Conservation (phyloP, 1,139 yeast genomes). For the Groenewaldozyma auringiensis region DNA sequence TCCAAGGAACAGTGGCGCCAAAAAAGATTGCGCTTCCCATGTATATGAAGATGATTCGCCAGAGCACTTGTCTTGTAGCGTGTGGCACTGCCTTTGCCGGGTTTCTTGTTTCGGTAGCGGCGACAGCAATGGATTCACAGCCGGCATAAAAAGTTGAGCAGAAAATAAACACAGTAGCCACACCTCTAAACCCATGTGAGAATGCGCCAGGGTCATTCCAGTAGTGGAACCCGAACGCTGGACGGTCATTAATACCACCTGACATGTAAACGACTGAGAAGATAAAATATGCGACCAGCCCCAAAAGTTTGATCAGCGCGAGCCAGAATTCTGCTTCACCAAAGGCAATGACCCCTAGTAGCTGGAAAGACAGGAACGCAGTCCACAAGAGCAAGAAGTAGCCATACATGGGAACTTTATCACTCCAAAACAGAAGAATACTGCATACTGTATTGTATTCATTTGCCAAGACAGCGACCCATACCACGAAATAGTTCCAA, state of each 20-base stretch:
- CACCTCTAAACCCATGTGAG: constrained; percentile 55
- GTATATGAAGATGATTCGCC: constrained; percentile 74
- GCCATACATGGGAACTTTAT: constrained; percentile 52
- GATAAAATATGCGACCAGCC: constrained; percentile 50
- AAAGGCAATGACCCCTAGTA: constrained; percentile 49
- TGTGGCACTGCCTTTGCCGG: constrained; percentile 78
- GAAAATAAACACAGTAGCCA: constrained; percentile 62
- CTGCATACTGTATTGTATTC: constrained; percentile 51
- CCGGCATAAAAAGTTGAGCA: constrained; percentile 65
- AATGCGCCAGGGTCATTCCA: constrained; percentile 92
- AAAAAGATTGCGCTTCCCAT: constrained; percentile 71
- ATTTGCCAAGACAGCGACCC: constrained; percentile 54
- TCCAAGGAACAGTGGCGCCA: constrained; percentile 74
- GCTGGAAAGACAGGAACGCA: constrained; percentile 46
- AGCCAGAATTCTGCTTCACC: constrained; percentile 68
- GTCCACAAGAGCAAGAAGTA: constrained; percentile 51
- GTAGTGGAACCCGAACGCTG: constrained; percentile 41
- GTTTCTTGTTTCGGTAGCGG: constrained; percentile 82
- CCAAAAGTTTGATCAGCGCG: constrained; percentile 48
- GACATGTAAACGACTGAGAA: constrained; percentile 53
- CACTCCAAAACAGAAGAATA: constrained; percentile 52
- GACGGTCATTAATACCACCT: constrained; percentile 44
- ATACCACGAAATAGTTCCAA: constrained; percentile 54
- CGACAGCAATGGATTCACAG: constrained; percentile 78
- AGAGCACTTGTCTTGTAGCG: constrained; percentile 75